Conservation (phyloP, 2,329 filamentous ascomycete genomes). For the Talaromyces piceae region DNA sequence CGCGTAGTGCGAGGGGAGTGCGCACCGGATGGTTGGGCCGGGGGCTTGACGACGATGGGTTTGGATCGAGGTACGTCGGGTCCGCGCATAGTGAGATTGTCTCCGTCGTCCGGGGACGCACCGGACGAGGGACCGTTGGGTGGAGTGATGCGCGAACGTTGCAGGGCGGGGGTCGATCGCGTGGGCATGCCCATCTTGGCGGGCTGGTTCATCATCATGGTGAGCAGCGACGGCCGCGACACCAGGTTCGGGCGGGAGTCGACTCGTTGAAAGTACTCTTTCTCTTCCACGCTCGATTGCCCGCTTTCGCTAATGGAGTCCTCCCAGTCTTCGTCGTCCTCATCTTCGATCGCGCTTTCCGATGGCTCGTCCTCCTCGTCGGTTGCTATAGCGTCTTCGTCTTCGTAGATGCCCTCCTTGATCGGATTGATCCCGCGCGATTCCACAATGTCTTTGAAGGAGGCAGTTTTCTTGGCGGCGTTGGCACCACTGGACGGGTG, state of each 20-base stretch:
- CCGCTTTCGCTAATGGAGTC: constrained; percentile 72
- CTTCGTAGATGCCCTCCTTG: constrained; percentile 45
- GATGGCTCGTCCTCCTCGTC: constrained; percentile 62
- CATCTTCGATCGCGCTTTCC: constrained; percentile 74
- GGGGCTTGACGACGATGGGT: constrained; percentile 68
- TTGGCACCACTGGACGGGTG: constrained; percentile 9
- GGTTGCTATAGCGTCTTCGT: constrained; percentile 53
- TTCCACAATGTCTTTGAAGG: constrained; percentile 70
- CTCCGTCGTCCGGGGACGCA: constrained; percentile 52
- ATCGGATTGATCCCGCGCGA: constrained; percentile 61
- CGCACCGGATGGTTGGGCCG: constrained; percentile 63
- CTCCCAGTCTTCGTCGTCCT: constrained; percentile 55
- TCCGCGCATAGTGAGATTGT: constrained; percentile 56
- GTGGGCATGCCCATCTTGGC: constrained; percentile 56
- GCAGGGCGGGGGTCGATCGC: constrained; percentile 37
- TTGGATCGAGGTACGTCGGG: constrained; percentile 64
- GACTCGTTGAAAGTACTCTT: constrained; percentile 77
- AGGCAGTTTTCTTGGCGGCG: constrained; percentile 64
- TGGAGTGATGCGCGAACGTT: constrained; percentile 54
- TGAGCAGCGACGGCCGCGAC: constrained; percentile 81
- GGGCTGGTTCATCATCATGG: constrained; percentile 79
- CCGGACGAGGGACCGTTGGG: constrained; percentile 59
- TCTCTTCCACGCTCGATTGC: constrained; percentile 74
- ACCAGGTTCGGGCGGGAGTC: constrained; percentile 79
- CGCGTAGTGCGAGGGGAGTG: constrained; percentile 87